Evolutionary conservation across 305 asterid genomes (phyloP).

Genomic region (Ajuga reptans): DNA sequence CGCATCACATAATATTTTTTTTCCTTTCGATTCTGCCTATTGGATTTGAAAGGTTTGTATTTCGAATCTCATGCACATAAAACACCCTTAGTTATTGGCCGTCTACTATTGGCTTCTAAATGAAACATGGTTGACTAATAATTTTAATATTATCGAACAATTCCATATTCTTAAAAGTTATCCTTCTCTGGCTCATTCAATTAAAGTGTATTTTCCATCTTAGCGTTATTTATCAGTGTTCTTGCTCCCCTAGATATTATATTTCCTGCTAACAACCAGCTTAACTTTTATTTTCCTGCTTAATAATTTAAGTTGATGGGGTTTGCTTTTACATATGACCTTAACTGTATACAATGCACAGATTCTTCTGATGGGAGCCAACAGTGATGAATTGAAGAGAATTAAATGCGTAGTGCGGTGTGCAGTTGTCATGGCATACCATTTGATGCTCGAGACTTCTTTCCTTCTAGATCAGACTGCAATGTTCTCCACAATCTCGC

Average conservation of each 20-base stretch:
- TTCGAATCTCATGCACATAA: no score
- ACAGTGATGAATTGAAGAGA: conserved; percentile 71
- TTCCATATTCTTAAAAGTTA: neutral
- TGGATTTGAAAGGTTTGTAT: no score
- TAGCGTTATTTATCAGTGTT: neutral
- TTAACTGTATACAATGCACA: conserved; percentile 25
- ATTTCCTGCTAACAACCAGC: neutral
- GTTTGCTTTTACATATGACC: no score
- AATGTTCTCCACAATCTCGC: conserved; percentile 75
- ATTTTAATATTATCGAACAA: neutral
- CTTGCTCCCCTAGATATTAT: neutral
- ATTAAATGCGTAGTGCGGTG: conserved; percentile 78
- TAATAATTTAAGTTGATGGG: neutral
- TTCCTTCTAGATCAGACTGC: conserved; percentile 77
- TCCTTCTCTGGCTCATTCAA: neutral
- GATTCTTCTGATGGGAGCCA: conserved; percentile 89
- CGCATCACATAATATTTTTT: neutral
- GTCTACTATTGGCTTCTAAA: neutral
- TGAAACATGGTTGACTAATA: neutral
- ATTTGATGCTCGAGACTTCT: conserved; percentile 88
- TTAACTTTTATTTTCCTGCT: neutral
- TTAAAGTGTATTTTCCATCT: neutral
- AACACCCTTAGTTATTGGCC: neutral
- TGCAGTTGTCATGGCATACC: conserved; percentile 97
- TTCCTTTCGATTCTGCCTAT: no score